Evolutionary conservation across 768 basidiomycete species (phyloP), one percentile per base, ranked within the genome.

Genomic region (Suillus sp.): DNA sequence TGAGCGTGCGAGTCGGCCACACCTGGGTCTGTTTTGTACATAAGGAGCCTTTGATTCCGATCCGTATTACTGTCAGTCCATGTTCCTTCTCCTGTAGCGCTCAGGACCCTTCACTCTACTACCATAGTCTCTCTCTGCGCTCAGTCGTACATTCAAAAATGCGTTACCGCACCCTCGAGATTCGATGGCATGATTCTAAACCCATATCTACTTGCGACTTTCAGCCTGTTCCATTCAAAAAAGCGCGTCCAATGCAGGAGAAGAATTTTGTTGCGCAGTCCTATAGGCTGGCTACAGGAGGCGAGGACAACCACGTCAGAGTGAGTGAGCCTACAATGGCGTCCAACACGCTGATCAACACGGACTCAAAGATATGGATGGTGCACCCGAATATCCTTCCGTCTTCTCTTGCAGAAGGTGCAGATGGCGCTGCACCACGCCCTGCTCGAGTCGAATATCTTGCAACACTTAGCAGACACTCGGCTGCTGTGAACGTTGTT

Each of bases 161-260:
- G 93, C 89, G 92, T 65, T 92, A 91, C 74, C 85, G 91, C 64
- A 94, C 93, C 4, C 85, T 96, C 51, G 95, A 96, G 80, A 97
- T 97, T 72, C 85, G 95, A 67, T 97, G 95, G 95, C 95, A 97
- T 82, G 95, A 95, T 80, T 88, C 84, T 75, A 93, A 93, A 72
- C 95, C 95, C 51, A 96, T 99, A 77, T 96, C 94, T 50, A 93
- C 95, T 18, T 94, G 93, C 76, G 97, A 99, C 81, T 97, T 97
- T 72, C 97, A 99, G 73, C 90, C 93, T 22, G 73, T 88, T 37
- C 79, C 91, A 1, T 92, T 83, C 81, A 92, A 91, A 81, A 91
- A 88, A 76, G 88, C 91, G 78, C 86, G 90, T 77, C 89, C 90
- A 3, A 61, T 68, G 20, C 83, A 86, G 66, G 79, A 80, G 66